A percentile compares a stretch with the other conserved stretches of the same genome.
Conservation (phyloP, 371 early-diverging fungal genomes). For the Quaeritorhiza haematococci region DNA sequence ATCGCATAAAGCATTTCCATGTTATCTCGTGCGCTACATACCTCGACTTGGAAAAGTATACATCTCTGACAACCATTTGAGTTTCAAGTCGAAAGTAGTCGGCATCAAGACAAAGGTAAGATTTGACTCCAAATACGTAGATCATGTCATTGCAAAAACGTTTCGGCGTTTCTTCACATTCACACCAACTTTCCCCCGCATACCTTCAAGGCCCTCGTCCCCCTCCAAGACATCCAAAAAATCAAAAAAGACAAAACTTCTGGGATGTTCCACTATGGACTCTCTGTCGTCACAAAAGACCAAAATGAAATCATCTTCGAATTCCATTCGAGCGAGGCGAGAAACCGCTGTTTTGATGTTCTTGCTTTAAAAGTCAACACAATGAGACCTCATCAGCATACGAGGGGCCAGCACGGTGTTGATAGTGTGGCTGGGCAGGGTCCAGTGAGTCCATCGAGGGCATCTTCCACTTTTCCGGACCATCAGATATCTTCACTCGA, state of each 20-base stretch:
- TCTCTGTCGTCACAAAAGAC: slow-evolving; percentile 33
- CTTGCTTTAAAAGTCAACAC: slow-evolving; percentile 9
- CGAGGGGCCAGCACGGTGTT: too few relatives aligned
- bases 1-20: slow-evolving; percentile 24
- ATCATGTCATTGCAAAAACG: too few relatives aligned
- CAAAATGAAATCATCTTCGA: slow-evolving; percentile 42
- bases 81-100: slow-evolving; percentile 60
- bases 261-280: slow-evolving; percentile 34
- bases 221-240: slow-evolving; percentile 35
- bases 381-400: too few relatives aligned
- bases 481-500: too few relatives aligned
- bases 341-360: slow-evolving; percentile 20
- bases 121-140: background rate
- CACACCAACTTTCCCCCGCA: too few relatives aligned
- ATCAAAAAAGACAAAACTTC: slow-evolving; percentile 18
- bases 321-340: slow-evolving; percentile 35
- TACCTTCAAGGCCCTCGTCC: slow-evolving; percentile 26
- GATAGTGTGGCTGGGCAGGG: too few relatives aligned
- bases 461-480: too few relatives aligned
- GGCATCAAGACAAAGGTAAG: slow-evolving; percentile 56
- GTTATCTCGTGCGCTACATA: slow-evolving; percentile 18
- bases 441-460: too few relatives aligned
- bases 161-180: too few relatives aligned
- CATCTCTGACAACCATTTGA: slow-evolving; percentile 59
- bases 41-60: slow-evolving; percentile 62